Percentiles rank a stretch among this genome's conserved stretches.
Conservation (phyloP, 2,329 filamentous ascomycete genomes). For the Didymella sp. region DNA sequence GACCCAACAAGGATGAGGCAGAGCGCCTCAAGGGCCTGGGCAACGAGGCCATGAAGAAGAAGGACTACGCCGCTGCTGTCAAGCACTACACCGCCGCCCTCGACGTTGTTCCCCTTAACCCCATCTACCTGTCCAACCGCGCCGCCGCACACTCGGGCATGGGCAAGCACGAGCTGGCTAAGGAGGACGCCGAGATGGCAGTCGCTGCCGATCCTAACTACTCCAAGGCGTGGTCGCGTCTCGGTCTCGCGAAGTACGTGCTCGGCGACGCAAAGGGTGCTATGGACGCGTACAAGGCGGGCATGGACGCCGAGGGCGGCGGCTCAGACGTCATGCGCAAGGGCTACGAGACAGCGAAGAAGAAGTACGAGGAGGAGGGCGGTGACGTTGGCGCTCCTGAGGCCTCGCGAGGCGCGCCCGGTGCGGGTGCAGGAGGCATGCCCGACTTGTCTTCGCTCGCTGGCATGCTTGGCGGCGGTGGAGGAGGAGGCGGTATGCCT, state of each 20-base stretch:
- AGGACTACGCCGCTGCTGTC: conserved; percentile 85
- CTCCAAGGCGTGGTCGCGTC: conserved; percentile 94
- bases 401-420: conserved; percentile 40
- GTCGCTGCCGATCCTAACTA: conserved; percentile 88
- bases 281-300: conserved; percentile 93
- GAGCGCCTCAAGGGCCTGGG: conserved; percentile 89
- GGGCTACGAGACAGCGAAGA: conserved; percentile 92
- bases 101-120: conserved; percentile 79
- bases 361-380: conserved; percentile 81
- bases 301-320: conserved; percentile 93
- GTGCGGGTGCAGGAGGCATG: conserved; percentile 74
- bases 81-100: conserved; percentile 89
- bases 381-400: conserved; percentile 59
- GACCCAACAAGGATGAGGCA: conserved; percentile 75
- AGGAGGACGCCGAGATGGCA: conserved; percentile 87
- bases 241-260: conserved; percentile 90
- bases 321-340: conserved; percentile 98
- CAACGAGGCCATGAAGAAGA: conserved; percentile 93
- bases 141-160: conserved; percentile 90
- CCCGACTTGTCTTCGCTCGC: conserved; percentile 80
- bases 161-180: conserved; percentile 82
- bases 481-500: conserved; percentile 78
- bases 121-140: conserved; percentile 97
- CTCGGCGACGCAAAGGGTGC: conserved; percentile 88
- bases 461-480: conserved; percentile 59